Evolutionary conservation across 257 asterid species (phyloP), one percentile per base, ranked within the genome.

Genomic region (Plantago major): DNA sequence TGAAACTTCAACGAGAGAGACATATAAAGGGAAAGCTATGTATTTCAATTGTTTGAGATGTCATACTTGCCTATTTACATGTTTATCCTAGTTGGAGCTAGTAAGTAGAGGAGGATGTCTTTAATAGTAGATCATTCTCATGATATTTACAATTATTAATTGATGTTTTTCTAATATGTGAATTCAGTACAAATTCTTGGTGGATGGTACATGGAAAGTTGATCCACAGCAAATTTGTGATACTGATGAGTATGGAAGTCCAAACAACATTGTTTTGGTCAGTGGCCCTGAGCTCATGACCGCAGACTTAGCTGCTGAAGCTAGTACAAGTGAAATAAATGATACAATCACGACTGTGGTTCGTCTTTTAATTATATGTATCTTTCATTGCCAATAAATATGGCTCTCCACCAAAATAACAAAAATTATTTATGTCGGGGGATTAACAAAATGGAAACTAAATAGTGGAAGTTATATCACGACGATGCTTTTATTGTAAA

Each of bases 171-270:
- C 28, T 52, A 60, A 47, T 57, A 44, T 55, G 42, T 62, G n/a
- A 42, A 42, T 63, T 71, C 83, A 86, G 95, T 83, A 81, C 77
- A 83, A 74, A 50, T 86, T 81, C 79, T 67, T 86, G 67, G 89
- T 83, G 15, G 95, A 86, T 69, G 89, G 82, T 17, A 26, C 67
- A 26, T 86, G 95, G 95, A 72, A 56, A 70, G 78, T 78, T 1
- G 87, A 86, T 62, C 80, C 76, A 72, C 84, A 79, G 58, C 87
- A 79, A 60, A 67, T 62, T 33, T 83, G 86, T 64, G 76, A 71
- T 65, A 66, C 67, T 16, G 87, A 83, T 64, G 82, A 77, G 67
- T 66, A 67, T 60, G 88, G 90, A 70, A 67, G 66, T 56, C 62
- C 76, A 26, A 81, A 76, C 79, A 86, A 86, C 65, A 14, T 81